Evolutionary conservation across 768 basidiomycete genomes (phyloP).

Genomic region (Tricholomella constricta): DNA sequence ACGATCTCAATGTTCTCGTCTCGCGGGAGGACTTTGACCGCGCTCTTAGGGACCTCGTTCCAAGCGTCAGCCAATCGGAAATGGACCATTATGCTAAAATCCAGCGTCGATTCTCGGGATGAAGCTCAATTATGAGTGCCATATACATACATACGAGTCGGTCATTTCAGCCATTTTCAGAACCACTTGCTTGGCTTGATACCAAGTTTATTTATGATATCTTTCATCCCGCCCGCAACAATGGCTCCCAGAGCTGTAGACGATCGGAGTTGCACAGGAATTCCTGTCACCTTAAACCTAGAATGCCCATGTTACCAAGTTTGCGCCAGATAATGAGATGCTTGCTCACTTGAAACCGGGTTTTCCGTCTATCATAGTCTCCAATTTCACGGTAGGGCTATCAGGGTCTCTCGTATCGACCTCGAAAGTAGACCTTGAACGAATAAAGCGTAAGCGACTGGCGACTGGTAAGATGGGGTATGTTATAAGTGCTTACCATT

Average conservation of each 20-base stretch:
- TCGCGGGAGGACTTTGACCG: conserved; percentile 70
- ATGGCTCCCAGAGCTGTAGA: conserved; percentile 48
- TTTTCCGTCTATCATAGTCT: conserved; percentile 63
- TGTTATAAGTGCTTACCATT: conserved; percentile 47
- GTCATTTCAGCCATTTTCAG: conserved; percentile 24
- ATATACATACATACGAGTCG: neutral
- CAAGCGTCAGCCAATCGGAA: conserved; percentile 83
- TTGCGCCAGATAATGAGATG: neutral
- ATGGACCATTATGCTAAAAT: conserved; percentile 82
- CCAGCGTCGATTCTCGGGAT: conserved; percentile 57
- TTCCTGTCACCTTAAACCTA: conserved; percentile 51
- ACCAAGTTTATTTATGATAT: conserved; percentile 57
- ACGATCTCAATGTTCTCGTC: conserved; percentile 78
- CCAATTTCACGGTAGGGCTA: conserved; percentile 54
- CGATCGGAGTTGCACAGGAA: conserved; percentile 43
- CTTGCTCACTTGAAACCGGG: conserved; percentile 49
- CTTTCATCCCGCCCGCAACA: conserved; percentile 50
- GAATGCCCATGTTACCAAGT: neutral
- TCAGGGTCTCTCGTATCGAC: conserved; percentile 60
- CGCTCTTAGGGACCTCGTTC: conserved; percentile 71
- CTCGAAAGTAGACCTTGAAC: conserved; percentile 62
- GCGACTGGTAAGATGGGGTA: neutral
- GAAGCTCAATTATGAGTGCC: neutral
- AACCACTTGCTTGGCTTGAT: conserved; percentile 61
- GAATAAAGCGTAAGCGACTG: neutral